phyloP scores from a whole-genome alignment of 495 filamentous ascomycete genomes.

The Podospora pseudocomata region DNA sequence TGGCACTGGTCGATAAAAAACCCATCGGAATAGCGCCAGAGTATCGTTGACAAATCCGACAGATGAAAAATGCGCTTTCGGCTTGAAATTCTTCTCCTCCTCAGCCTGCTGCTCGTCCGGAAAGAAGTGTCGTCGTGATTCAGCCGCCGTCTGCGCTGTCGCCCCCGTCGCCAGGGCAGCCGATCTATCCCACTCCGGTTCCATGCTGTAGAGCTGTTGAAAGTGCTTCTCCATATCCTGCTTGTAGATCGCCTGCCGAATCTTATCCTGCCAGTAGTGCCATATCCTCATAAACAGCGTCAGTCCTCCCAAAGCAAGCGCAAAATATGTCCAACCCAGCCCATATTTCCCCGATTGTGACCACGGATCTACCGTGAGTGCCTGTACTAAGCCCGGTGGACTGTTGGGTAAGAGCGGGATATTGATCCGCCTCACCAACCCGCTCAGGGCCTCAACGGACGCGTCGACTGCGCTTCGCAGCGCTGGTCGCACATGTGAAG shows the following conservation, averaged over 20 bases:
- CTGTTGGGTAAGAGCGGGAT: slow-evolving; percentile 67
- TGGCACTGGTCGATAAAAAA: slow-evolving; percentile 82
- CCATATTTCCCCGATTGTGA: slow-evolving; percentile 77
- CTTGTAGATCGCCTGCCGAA: slow-evolving; percentile 76
- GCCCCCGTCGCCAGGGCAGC: slow-evolving; percentile 62
- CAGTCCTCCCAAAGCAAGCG: slow-evolving; percentile 62
- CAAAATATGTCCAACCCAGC: slow-evolving; percentile 84
- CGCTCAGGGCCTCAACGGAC: slow-evolving; percentile 29
- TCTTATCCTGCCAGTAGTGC: slow-evolving; percentile 84
- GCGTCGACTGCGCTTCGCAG: slow-evolving; percentile 22
- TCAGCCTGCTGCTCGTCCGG: slow-evolving; percentile 45
- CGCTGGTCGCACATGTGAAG: slow-evolving; percentile 25
- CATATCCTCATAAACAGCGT: slow-evolving; percentile 66
- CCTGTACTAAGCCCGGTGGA: slow-evolving; percentile 66
- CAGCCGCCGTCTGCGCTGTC: slow-evolving; percentile 48
- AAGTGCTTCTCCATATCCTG: slow-evolving; percentile 61
- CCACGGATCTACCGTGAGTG: slow-evolving; percentile 76
- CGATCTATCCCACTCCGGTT: slow-evolving; percentile 63
- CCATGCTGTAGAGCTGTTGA: slow-evolving; percentile 48
- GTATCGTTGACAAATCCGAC: slow-evolving; percentile 68
- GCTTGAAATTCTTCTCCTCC: slow-evolving; percentile 51
- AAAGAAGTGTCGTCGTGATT: slow-evolving; percentile 64
- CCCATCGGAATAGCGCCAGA: slow-evolving; percentile 73
- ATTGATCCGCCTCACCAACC: slow-evolving; percentile 67
- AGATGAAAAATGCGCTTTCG: slow-evolving; percentile 65